Evolutionary conservation across 1,139 yeast genomes (phyloP).

Genomic region (Arxiozyma telluris): DNA sequence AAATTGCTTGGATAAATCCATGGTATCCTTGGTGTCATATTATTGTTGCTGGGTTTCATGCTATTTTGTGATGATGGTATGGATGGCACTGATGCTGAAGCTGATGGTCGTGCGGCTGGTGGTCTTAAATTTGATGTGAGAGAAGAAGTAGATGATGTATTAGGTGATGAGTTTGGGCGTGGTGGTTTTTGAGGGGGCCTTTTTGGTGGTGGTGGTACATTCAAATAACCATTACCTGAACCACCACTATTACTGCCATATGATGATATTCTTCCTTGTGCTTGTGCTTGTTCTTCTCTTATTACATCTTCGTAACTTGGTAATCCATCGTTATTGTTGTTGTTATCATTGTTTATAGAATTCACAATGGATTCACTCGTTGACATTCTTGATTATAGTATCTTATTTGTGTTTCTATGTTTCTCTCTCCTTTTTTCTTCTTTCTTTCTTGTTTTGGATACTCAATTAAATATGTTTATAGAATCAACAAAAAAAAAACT

Average conservation of each 20-base stretch:
- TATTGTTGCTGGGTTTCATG: background rate
- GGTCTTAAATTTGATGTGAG: background rate
- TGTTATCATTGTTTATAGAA: background rate
- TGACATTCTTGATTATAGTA: background rate
- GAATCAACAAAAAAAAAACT: too few species aligned
- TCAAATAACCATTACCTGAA: background rate
- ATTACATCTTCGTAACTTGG: conserved; percentile 33
- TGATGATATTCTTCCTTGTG: background rate
- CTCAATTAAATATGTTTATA: too few species aligned
- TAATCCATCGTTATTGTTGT: conserved; percentile 11
- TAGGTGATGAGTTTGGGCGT: background rate
- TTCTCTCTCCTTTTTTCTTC: too few species aligned
- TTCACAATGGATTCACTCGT: background rate
- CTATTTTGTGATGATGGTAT: conserved; percentile 2
- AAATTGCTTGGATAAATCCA: conserved; percentile 59
- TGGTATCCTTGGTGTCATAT: conserved; percentile 37
- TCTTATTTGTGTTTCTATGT: background rate
- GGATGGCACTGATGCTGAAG: background rate
- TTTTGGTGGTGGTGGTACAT: conserved; percentile 1
- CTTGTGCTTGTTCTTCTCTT: conserved; percentile 10
- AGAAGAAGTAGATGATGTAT: background rate
- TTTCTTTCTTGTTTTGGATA: too few species aligned
- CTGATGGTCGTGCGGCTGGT: background rate
- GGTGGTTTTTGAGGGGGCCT: conserved; percentile 5
- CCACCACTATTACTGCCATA: background rate